Base-by-base conservation (phyloP, 805 yeast species). In the Diddensiella caesifluorescens region DNA sequence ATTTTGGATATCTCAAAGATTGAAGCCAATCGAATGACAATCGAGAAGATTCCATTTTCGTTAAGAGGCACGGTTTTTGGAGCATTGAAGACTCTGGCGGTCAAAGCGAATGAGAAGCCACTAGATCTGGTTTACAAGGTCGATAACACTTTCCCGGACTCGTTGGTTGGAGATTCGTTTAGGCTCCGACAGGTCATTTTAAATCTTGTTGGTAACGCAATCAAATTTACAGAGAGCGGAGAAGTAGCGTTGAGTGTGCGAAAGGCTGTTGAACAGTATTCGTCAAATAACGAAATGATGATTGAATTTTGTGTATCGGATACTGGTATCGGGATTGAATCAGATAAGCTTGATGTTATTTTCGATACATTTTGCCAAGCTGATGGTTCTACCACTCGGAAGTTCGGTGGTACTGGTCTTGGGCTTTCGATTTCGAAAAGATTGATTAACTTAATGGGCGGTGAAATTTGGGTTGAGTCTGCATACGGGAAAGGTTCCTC, bases 361-460 rank as follows among this genome's bases (percentile, higher is more conserved):
- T 86, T 86, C 56, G 95, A 86, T 56, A 86, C 90, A 2, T 86
- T 86, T 67, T 83, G 95, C 52, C 95, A 86, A 61, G 95, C 95
- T 5, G 95, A 86, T 64, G 95, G 95, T 31, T 84, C 95, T 4
- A 86, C 95, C 2, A 86, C 95, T 1, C 75, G 95, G 60, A 85
- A 85, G 62, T 87, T 86, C 60, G 95, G 95, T 54, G 95, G 95
- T 56, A 87, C 95, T 2, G 95, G 95, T 49, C 70, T 86, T 35
- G 95, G 95, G 13, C 70, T 86, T 42, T 83, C 94, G 2, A 86
- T 86, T 60, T 87, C 95, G 6, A 85, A 84, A 61, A 87, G 85
- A 54, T 71, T 86, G 52, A 86, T 87, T 56, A 89, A 84, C 55
- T 71, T 86, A 50, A 86, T 87, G 95, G 95, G 95, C 32, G 95